These are phyloP conservation scores for Metschnikowia gruessii DNA, from an alignment of 805 yeast species.

Conservation along the genomic window DNA sequence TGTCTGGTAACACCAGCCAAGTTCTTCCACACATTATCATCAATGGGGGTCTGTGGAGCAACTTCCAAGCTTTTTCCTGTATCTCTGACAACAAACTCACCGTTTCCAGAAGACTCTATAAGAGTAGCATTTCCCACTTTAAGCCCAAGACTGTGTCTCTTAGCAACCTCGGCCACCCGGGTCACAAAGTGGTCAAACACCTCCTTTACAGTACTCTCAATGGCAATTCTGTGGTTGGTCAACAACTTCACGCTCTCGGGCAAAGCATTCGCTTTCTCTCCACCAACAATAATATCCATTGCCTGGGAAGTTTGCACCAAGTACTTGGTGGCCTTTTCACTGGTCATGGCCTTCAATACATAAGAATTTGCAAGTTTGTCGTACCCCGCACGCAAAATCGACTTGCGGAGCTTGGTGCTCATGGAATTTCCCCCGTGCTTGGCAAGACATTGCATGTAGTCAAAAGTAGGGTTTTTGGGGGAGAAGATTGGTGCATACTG, in stretches of 20 bases:
- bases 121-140: conserved; percentile 31
- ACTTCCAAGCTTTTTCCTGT: conserved; percentile 38
- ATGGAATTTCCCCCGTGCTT: conserved; percentile 17
- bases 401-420: conserved; percentile 16
- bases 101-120: conserved; percentile 30
- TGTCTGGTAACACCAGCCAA: conserved; percentile 21
- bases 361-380: conserved; percentile 34
- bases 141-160: conserved; percentile 48
- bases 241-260: conserved; percentile 59
- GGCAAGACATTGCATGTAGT: conserved; percentile 29
- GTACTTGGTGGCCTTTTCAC: conserved; percentile 29
- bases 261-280: conserved; percentile 71
- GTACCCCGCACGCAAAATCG: conserved; percentile 35
- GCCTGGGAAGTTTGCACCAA: conserved; percentile 64
- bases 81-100: conserved; percentile 38
- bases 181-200: conserved; percentile 38
- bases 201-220: conserved; percentile 49
- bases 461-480: conserved; percentile 26
- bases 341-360: conserved; percentile 30
- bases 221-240: conserved; percentile 63
- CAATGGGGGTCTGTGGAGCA: conserved; percentile 51
- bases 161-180: conserved; percentile 42
- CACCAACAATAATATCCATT: conserved; percentile 64
- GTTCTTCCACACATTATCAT: conserved; percentile 17
- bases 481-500: conserved; percentile 23